Evolutionary conservation across 345 rosid species (phyloP).

Genomic region (Geranium rotundifolium): DNA sequence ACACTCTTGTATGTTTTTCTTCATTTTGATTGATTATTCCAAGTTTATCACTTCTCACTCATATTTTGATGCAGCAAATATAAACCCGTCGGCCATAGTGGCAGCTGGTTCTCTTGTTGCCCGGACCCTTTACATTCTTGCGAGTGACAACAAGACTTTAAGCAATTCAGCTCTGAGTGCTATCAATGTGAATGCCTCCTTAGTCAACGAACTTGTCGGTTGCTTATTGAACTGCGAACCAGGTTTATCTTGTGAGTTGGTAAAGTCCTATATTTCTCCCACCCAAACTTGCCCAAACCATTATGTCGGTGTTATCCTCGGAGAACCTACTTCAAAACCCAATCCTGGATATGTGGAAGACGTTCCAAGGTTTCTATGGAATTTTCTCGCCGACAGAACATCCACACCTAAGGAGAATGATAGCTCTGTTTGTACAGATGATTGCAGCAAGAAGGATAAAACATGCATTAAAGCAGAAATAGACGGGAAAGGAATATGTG

Average conservation of each 20-base stretch:
- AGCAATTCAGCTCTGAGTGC: conserved; percentile 42
- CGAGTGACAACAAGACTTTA: conserved; percentile 33
- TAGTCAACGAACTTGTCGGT: conserved; percentile 70
- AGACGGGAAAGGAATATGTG: conserved; percentile 57
- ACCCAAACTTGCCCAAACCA: conserved; percentile 60
- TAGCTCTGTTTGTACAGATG: conserved; percentile 40
- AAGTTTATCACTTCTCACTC: not conserved
- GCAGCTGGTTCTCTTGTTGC: conserved; percentile 90
- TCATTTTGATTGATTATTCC: not conserved
- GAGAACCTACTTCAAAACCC: conserved; percentile 82
- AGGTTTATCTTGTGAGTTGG: conserved; percentile 77
- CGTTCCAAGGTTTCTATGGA: conserved; percentile 77
- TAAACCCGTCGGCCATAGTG: conserved; percentile 70
- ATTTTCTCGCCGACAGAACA: conserved; percentile 82
- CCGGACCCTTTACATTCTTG: conserved; percentile 75
- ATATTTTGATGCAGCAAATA: conserved; percentile 55
- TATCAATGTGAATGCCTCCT: conserved; percentile 58
- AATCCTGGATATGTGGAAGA: conserved; percentile 49
- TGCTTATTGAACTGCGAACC: conserved; percentile 78
- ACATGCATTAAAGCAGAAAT: conserved; percentile 71
- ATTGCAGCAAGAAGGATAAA: conserved; percentile 45
- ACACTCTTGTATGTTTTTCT: conserved; percentile 4
- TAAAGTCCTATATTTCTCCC: conserved; percentile 58
- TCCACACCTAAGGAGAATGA: conserved; percentile 31
- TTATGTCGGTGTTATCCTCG: conserved; percentile 76